These are phyloP conservation scores for Phialophora chinensis DNA, from an alignment of 2,329 filamentous ascomycete genomes.

Conservation along the genomic window DNA sequence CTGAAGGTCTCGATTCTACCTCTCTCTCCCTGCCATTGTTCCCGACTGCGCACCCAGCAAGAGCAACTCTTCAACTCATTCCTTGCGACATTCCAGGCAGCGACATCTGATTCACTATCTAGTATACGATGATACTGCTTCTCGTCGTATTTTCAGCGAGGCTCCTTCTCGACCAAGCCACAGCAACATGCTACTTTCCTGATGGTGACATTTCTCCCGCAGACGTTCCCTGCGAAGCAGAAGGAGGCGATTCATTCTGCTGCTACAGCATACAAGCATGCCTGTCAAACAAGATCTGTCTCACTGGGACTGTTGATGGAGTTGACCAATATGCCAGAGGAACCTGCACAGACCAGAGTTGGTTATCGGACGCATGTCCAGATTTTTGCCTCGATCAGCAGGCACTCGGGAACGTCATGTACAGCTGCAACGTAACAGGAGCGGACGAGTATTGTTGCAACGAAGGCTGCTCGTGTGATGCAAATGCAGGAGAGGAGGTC, in stretches of 20 bases:
- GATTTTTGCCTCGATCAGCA: conserved; percentile 44
- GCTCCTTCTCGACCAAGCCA: not conserved
- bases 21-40: not conserved
- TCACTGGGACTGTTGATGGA: conserved; percentile 35
- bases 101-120: not conserved
- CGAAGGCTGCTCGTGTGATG: conserved; percentile 26
- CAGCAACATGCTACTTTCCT: conserved; percentile 44
- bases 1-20: not conserved
- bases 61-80: not conserved
- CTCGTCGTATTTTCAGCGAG: not conserved
- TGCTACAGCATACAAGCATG: conserved; percentile 49
- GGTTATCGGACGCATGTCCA: conserved; percentile 44
- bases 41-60: not conserved
- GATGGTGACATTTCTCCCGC: conserved; percentile 42
- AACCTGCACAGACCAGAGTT: conserved; percentile 46
- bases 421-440: conserved; percentile 37
- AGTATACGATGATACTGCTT: not conserved
- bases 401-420: conserved; percentile 30
- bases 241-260: conserved; percentile 42
- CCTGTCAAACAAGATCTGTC: conserved; percentile 46
- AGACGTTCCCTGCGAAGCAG: conserved; percentile 44
- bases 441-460: conserved; percentile 42
- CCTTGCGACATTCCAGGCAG: not conserved
- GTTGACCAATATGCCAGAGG: conserved; percentile 43
- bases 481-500: conserved; percentile 8